These are phyloP conservation scores for Tulasnella sp. DNA, from an alignment of 768 basidiomycete species.

Conservation along the genomic window DNA sequence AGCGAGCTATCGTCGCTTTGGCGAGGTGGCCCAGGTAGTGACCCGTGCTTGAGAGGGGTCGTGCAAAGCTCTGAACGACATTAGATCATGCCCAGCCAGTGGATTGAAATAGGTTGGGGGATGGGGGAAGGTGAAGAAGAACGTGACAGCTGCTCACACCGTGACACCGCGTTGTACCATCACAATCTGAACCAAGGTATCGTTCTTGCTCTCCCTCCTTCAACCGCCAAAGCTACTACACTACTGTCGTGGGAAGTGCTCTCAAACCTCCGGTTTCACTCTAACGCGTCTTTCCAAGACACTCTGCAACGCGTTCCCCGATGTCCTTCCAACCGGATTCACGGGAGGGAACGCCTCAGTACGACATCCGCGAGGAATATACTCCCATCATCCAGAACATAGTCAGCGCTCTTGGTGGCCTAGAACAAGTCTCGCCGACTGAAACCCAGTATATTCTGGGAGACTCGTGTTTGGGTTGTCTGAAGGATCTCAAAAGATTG, in stretches of 20 bases:
- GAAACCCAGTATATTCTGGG: slow-evolving; percentile 68
- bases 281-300: background rate
- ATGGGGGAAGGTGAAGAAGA: background rate
- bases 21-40: background rate
- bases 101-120: background rate
- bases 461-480: slow-evolving; percentile 78
- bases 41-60: background rate
- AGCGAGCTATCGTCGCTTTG: background rate
- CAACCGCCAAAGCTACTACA: background rate
- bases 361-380: slow-evolving; percentile 48
- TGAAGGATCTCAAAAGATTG: slow-evolving; percentile 92
- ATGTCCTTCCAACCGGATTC: background rate
- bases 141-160: slow-evolving; percentile 1
- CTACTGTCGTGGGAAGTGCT: background rate
- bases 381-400: slow-evolving; percentile 72
- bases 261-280: background rate
- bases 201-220: background rate
- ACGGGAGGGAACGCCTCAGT: background rate
- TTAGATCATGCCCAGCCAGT: background rate
- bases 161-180: slow-evolving; percentile 8
- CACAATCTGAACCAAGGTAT: background rate
- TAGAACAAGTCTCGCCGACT: slow-evolving; percentile 50
- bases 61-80: background rate
- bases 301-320: background rate
- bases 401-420: slow-evolving; percentile 79